phyloP scores from a whole-genome alignment of 2,329 filamentous ascomycete genomes.

The Colletotrichum kahawae region DNA sequence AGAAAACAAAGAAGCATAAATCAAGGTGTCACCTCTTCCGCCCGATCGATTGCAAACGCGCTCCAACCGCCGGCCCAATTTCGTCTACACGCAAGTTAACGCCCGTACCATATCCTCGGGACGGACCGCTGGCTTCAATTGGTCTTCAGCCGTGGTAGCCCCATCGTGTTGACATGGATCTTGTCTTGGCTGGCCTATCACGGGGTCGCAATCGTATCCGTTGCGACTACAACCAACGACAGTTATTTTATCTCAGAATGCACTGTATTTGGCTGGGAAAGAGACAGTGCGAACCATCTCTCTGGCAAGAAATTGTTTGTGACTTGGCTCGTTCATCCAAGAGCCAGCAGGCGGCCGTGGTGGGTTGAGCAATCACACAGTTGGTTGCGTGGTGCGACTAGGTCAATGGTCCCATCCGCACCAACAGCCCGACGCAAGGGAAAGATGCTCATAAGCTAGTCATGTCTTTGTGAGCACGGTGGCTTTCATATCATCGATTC shows the following conservation, averaged over 20 bases:
- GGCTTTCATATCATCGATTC: not conserved
- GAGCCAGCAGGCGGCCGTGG: not conserved
- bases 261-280: not conserved
- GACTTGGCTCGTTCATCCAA: not conserved
- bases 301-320: not conserved
- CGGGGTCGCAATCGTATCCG: not conserved
- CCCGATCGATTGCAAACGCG: not conserved
- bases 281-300: rapidly evolving
- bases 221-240: not conserved
- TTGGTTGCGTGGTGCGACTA: too few relatives aligned
- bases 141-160: not conserved
- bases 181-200: not conserved
- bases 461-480: not conserved
- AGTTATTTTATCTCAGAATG: not conserved
- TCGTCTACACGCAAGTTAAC: not conserved
- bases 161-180: not conserved
- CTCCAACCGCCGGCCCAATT: not conserved
- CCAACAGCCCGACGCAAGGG: not conserved
- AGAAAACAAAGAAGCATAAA: not conserved
- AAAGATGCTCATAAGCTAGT: not conserved
- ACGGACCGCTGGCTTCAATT: not conserved
- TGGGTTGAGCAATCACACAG: not conserved
- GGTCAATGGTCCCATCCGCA: not conserved
- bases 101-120: not conserved
- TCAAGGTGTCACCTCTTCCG: not conserved